Percentiles rank a stretch among this genome's conserved stretches.
phyloP scores from a whole-genome alignment of 108 stramenopile species.

The Aurantiochytrium sp. region DNA sequence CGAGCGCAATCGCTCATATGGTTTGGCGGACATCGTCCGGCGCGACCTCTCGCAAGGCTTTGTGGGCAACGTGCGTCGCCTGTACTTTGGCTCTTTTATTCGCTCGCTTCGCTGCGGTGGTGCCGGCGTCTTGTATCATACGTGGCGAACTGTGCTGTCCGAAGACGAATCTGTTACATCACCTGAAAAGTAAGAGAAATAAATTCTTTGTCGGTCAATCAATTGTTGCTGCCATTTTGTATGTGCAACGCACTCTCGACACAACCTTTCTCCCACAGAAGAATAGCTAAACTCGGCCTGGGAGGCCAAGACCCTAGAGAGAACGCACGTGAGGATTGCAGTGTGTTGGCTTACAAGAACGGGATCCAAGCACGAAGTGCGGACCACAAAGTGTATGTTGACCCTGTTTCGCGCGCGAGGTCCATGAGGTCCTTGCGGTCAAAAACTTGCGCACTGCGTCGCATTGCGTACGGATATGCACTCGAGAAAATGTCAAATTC shows the following conservation, averaged over 20 bases:
- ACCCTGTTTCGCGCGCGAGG: not conserved
- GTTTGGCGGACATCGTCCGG: not conserved
- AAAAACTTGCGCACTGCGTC: slow-evolving; percentile 47
- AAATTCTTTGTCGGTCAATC: not conserved
- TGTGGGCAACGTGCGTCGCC: not conserved
- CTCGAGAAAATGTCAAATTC: slow-evolving; percentile 81
- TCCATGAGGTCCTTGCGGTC: slow-evolving; percentile 15
- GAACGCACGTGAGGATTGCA: no score
- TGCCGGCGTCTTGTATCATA: not conserved
- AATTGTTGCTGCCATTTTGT: no score
- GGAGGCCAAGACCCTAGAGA: no score
- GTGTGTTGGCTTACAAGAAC: not conserved
- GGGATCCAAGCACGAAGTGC: not conserved
- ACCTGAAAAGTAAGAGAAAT: not conserved
- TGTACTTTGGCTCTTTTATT: not conserved
- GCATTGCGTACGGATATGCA: slow-evolving; percentile 66
- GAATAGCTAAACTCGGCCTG: no score
- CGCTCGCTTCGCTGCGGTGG: not conserved
- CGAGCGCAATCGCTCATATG: not conserved
- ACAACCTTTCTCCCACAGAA: no score
- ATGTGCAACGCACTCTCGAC: no score
- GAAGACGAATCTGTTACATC: not conserved
- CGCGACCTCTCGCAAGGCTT: not conserved
- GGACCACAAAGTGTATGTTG: not conserved
- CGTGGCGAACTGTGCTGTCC: not conserved